These are phyloP conservation scores for Aspergillus fischeri DNA, from an alignment of 2,329 filamentous ascomycete genomes.

Conservation along the genomic window DNA sequence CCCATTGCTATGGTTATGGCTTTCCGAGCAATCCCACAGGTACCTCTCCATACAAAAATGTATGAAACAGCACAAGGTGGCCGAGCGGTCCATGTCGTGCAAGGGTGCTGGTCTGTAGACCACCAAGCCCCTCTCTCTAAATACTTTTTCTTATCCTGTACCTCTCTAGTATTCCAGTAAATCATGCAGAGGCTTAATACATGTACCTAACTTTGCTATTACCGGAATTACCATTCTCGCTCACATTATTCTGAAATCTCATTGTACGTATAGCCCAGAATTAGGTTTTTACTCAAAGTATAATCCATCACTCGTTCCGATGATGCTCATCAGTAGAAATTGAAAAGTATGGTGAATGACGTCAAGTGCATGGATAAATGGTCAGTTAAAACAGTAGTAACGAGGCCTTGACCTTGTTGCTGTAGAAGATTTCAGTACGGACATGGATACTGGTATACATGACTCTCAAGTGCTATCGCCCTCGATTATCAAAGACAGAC, in stretches of 20 bases:
- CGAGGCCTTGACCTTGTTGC: neutral
- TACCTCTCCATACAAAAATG: neutral
- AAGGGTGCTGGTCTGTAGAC: neutral
- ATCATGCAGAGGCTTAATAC: too few relatives aligned
- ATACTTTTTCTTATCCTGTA: neutral
- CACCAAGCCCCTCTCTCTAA: neutral
- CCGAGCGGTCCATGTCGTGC: neutral
- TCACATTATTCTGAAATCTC: too few relatives aligned
- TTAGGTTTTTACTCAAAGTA: neutral
- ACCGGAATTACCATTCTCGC: too few relatives aligned
- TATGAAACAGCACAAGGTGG: neutral
- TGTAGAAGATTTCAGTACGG: neutral
- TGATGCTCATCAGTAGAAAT: neutral
- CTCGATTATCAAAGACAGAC: too few relatives aligned
- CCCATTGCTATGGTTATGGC: neutral
- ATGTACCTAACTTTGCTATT: neutral
- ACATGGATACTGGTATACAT: neutral
- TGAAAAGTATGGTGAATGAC: neutral
- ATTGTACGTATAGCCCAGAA: too few relatives aligned
- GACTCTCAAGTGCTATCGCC: neutral
- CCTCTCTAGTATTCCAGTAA: neutral
- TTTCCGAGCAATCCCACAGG: too few relatives aligned
- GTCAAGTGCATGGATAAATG: neutral
- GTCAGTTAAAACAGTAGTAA: neutral
- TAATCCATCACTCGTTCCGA: too few relatives aligned